Base-by-base conservation (phyloP, 208 protist genomes). In the Porcisia deanei region DNA sequence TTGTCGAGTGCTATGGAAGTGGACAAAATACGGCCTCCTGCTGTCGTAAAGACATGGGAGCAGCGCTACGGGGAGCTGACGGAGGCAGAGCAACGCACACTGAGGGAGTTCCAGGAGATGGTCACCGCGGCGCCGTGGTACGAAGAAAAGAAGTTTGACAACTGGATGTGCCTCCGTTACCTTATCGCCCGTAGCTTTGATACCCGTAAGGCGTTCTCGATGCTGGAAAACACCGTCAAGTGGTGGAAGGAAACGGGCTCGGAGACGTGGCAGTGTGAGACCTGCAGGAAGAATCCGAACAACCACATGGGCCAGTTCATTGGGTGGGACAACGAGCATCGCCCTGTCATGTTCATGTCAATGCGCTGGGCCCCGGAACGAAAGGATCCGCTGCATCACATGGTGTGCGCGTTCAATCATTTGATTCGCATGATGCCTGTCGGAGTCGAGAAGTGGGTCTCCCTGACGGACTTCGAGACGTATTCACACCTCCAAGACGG, bases 401-500 rank as follows among this genome's bases (percentile, higher is more conserved):
- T 89, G 79, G 84, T 94, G 45, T 79, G 57, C 63, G 47, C 59
- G 52, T 96, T 94, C 84, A 93, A 93, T 55, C 90, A 94, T 81
- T 30, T 94, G 59, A 75, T 88, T 66, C 64, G 75, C 41, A 67
- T 89, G 78, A 96, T 96, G 92, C 92, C 92, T 4, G 87, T 87
- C n/a, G 92, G 92, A 0, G 90, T 96, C 14, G 89, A 93, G 79
- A 80, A 94, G 92, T 94, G 89, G 90, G 88, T 94, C 1, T 94
- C 87, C 65, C 63, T 96, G 61, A 96, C 92, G 10, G 92, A 96
- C 77, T 96, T 96, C 77, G 90, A 91, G 43, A 92, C 87, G 7
- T 96, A 93, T 83, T 94, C 90, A 30, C 88, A 96, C 78, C 20
- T 94, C 12, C 71, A 77, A 52, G 92, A 96, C 63, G 80, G 88